Evolutionary conservation across 306 rosid species (phyloP), one percentile per base, ranked within the genome.

Genomic region (Abrus pulchellus): DNA sequence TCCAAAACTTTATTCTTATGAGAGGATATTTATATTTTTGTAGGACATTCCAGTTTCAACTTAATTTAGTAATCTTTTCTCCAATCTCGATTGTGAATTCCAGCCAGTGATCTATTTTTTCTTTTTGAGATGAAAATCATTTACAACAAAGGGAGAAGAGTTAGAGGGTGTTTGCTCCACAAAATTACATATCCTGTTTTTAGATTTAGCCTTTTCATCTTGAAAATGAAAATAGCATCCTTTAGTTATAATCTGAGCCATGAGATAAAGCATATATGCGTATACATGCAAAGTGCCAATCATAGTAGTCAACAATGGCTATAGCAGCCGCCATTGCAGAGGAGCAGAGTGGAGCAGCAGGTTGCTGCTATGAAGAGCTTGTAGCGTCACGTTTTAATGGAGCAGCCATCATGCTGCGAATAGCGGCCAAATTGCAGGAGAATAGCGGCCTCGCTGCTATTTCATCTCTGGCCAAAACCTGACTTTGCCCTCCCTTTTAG

Each of bases 61-160:
- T 61, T 61, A 10, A n/a, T 36, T 14, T 40, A 64, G 7, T 64
- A 64, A 40, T 38, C 6, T 40, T 64, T 64, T 64, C n/a, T n/a
- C 30, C 6, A 14, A 64, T 64, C 4, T 44, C 27, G 38, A 67
- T 67, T 20, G 36, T 5, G 40, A 43, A 29, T 67, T 44, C 20
- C 48, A 40, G 73, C 53, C 38, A 27, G 9, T 67, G 71, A 13
- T 40, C 49, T 65, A 38, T 9, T 20, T 67, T 65, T 65, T 9
- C 9, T 20, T 53, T 41, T 9, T 20, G 72, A 66, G 50, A 43
- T 66, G 72, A 66, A 41, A 41, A 66, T 66, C 69, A 7, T 66
- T 4, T 66, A 66, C 53, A 64, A 38, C 12, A 64, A n/a, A 64
- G 11, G 30, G 69, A 40, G 6, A 7, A 13, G n/a, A 43, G n/a